Evolutionary conservation across 805 yeast species (phyloP), one percentile per base, ranked within the genome.

Genomic region (Teunomyces lycoperdinae): DNA sequence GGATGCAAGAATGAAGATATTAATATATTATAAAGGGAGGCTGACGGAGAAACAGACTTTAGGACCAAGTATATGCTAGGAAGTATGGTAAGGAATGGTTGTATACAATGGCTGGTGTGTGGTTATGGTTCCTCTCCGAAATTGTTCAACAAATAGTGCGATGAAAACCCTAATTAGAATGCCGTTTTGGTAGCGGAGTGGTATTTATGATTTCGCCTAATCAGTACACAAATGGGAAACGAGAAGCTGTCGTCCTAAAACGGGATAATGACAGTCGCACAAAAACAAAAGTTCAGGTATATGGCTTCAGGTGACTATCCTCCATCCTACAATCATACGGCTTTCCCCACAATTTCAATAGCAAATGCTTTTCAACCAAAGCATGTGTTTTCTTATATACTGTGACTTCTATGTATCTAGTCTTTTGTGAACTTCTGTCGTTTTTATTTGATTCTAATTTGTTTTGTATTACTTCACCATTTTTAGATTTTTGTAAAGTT

Each of bases 191-290:
- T 38, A 38, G 41, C n/a, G 27, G 41, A 26, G 10, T n/a, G 30
- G 30, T 38, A 26, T 38, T 38, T 38, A 38, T 38, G 41, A 38
- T 38, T 38, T 38, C 29, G 41, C 41, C 41, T 38, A 38, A 38
- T 38, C 14, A 17, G 41, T 38, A 8, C 20, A 38, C 41, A 38
- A 38, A 38, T 38, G 41, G 17, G 41, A 38, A 38, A 38, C 27
- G 30, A 20, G 13, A 29, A 24, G 41, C 41, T 8, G 28, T 16
- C 4, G 41, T 13, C n/a, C 41, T 11, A 26, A 38, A 38, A 38
- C 34, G 16, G 34, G 16, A 32, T 16, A 13, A 13, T 13, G 13
- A 31, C 24, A 20, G 24, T 20, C 24, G 24, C 24, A 32, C 3
- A 32, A 32, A 32, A 32, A 32, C 5, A 14, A 8, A 13, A 32